Conservation (phyloP, 75 land plant genomes). For the Selaginella tamariscina region DNA sequence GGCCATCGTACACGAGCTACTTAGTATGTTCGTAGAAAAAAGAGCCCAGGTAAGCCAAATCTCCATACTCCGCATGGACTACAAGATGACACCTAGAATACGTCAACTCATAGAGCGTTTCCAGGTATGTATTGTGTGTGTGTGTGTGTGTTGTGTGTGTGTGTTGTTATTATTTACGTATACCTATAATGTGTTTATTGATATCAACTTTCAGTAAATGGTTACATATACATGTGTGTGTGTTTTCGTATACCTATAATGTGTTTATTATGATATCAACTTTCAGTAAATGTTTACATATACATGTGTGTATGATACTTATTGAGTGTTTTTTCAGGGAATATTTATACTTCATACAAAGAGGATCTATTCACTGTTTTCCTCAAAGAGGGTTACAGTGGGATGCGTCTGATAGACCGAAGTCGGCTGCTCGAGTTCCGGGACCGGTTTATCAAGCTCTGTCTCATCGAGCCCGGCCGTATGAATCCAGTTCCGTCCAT, state of each 20-base stretch:
- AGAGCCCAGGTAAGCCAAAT: conserved; percentile 50
- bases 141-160: too few species aligned
- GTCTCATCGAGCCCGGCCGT: neutral
- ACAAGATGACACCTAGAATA: conserved; percentile 53
- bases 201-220: too few species aligned
- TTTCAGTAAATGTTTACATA: too few species aligned
- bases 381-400: conserved; percentile 50
- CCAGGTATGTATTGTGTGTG: too few species aligned
- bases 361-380: conserved; percentile 43
- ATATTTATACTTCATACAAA: conserved; percentile 62
- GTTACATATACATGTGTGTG: too few species aligned
- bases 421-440: conserved; percentile 49
- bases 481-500: too few species aligned
- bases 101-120: conserved; percentile 51
- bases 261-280: too few species aligned
- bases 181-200: too few species aligned
- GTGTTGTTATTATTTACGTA: too few species aligned
- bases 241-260: too few species aligned
- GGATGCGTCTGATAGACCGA: conserved; percentile 42
- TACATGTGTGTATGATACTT: too few species aligned
- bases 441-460: conserved; percentile 15
- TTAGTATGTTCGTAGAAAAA: conserved; percentile 60
- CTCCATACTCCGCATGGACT: conserved; percentile 47
- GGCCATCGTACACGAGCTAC: conserved; percentile 53
- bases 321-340: too few species aligned